These are phyloP conservation scores for Phaeosphaeria sp. DNA, from an alignment of 2,329 filamentous ascomycete species.

Conservation along the genomic window DNA sequence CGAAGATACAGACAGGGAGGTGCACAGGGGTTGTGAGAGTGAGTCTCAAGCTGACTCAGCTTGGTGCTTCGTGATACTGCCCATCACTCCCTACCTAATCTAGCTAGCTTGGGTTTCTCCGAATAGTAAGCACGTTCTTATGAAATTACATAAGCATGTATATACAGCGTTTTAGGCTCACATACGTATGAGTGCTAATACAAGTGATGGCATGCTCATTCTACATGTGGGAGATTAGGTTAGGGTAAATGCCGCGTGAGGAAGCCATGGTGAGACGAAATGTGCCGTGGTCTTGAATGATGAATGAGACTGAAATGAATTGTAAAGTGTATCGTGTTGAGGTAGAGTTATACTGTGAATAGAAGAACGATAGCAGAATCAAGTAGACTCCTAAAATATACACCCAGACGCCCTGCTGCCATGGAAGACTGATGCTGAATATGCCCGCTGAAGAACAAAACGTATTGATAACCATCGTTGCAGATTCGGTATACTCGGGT, in stretches of 20 bases:
- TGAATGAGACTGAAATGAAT: background rate
- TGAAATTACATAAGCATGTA: too few species aligned
- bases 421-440: background rate
- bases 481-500: background rate
- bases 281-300: background rate
- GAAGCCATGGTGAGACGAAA: background rate
- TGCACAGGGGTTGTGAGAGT: too few species aligned
- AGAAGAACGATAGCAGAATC: background rate
- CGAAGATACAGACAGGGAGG: too few species aligned
- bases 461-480: background rate
- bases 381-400: background rate
- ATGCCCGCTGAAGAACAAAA: background rate
- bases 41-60: too few species aligned
- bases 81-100: too few species aligned
- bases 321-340: background rate
- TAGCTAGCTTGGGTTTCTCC: too few species aligned
- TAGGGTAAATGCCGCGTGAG: background rate
- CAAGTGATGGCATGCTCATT: too few species aligned
- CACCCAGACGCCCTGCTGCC: background rate
- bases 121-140: too few species aligned
- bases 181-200: too few species aligned
- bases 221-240: background rate
- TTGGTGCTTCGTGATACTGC: too few species aligned
- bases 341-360: background rate
- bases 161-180: too few species aligned